Percentiles rank a stretch among this genome's conserved stretches.
These are phyloP conservation scores for Mycena kentingensis DNA, from an alignment of 768 basidiomycete species.

Conservation along the genomic window DNA sequence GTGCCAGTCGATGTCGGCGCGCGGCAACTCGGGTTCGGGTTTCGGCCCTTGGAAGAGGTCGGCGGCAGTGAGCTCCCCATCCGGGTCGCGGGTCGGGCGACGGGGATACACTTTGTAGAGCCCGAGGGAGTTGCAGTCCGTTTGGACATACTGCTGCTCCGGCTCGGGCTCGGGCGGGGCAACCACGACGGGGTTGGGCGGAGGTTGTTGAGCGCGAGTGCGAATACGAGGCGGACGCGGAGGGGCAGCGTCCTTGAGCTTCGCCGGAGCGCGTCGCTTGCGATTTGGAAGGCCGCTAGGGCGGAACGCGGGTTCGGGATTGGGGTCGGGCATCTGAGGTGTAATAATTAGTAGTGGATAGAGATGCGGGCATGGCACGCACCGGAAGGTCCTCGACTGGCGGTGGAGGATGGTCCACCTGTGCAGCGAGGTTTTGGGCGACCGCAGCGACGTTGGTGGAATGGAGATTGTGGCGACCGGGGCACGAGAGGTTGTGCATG, in stretches of 20 bases:
- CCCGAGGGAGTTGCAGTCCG: not conserved
- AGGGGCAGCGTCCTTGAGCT: not conserved
- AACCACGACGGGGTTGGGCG: too few relatives aligned
- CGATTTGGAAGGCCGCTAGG: not conserved
- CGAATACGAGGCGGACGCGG: not conserved
- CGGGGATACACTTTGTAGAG: constrained; percentile 10
- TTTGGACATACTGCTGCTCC: not conserved
- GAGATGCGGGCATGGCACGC: too few relatives aligned
- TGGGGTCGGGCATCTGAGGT: too few relatives aligned
- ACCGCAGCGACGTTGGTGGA: too few relatives aligned
- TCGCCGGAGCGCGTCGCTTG: not conserved
- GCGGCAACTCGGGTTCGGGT: too few relatives aligned
- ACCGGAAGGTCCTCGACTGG: too few relatives aligned
- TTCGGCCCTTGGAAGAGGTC: not conserved
- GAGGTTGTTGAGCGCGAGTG: not conserved
- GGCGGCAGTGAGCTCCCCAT: not conserved
- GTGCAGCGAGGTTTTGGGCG: too few relatives aligned
- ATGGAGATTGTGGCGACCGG: too few relatives aligned
- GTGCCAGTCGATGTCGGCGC: not conserved
- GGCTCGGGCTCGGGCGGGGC: not conserved
- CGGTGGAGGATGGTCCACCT: too few relatives aligned
- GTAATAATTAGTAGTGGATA: too few relatives aligned
- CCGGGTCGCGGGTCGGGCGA: constrained; percentile 6
- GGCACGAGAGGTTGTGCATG: too few relatives aligned
- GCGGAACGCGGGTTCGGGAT: not conserved